phyloP scores from a whole-genome alignment of 2,329 filamentous ascomycete genomes.

The Claviceps quebecensis region DNA sequence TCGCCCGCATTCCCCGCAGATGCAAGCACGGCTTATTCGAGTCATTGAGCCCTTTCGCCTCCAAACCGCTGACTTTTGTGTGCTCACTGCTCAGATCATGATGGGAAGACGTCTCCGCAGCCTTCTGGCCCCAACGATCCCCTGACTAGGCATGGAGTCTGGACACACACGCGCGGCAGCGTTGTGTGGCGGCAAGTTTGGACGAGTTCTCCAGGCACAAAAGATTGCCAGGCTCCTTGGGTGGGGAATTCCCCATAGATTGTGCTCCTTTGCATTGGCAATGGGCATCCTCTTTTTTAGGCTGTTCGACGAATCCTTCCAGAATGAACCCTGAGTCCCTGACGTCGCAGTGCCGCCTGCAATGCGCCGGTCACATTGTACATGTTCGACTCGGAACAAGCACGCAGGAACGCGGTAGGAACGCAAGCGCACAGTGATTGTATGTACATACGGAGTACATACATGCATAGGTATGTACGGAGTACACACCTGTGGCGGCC shows the following conservation, averaged over 20 bases:
- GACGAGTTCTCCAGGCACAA: not conserved
- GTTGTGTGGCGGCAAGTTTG: not conserved
- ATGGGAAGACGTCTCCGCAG: no score
- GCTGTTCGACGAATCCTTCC: not conserved
- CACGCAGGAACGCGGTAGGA: not conserved
- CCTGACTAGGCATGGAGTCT: not conserved
- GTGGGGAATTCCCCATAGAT: not conserved
- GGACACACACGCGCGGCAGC: not conserved
- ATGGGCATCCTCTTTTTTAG: not conserved
- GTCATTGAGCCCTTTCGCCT: no score
- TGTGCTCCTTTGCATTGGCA: not conserved
- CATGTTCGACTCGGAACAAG: not conserved
- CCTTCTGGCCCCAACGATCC: not conserved
- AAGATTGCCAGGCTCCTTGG: not conserved
- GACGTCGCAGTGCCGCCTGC: no score
- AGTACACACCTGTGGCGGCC: not conserved
- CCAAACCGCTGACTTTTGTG: no score
- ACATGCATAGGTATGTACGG: no score
- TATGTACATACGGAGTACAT: no score
- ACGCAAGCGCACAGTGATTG: no score
- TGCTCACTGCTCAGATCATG: no score
- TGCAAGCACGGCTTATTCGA: no score
- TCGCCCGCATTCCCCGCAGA: no score
- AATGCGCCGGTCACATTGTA: not conserved
- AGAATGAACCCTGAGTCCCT: not conserved